Base-by-base conservation (phyloP, 805 yeast species). In the Metschnikowia dekortorum region DNA sequence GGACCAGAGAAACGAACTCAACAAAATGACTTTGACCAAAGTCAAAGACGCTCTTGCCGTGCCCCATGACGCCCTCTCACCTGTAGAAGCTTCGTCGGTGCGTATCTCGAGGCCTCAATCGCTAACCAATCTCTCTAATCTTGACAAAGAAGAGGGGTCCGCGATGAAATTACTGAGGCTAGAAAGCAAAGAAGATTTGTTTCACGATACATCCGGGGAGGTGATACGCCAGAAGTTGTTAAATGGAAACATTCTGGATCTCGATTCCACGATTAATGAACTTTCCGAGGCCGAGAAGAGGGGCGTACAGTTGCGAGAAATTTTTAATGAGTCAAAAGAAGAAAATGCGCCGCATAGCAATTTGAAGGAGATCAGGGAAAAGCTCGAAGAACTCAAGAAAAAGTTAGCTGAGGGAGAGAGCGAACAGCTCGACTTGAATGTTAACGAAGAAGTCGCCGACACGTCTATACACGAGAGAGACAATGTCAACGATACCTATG, bases 91-190 rank as follows among this genome's bases (percentile, higher is more conserved):
- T 37, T 45, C 42, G 11, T 42, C 58, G 1, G 47, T 54, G 30
- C 56, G 57, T 1, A 41, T 52, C 8, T 57, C 61, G 4, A 50
- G 59, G 18, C 51, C 52, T 16, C 60, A 57, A 35, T 57, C 60
- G 13, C 49, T 52, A 10, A 65, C 70, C 5, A 70, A 64, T 49
- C 61, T 74, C 42, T 64, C 61, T 33, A 61, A 62, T 8, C 57
- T 73, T 48, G 71, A 73, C 48, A 65, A 66, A 49, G 71, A 71
- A 50, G 79, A 75, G 60, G 79, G 78, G 6, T 67, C 72, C 11
- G 64, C 68, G 7, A 62, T 73, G 64, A 74, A 68, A 57, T 57
- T 73, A 37, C 60, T 62, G 57, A 64, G 61, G 50, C 58, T 69
- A 28, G 39, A 48, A 4, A 46, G 53, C 31, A 37, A 47, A 14